Evolutionary conservation across 208 protist species (phyloP), one percentile per base, ranked within the genome.

Genomic region (Lotmaria passim): DNA sequence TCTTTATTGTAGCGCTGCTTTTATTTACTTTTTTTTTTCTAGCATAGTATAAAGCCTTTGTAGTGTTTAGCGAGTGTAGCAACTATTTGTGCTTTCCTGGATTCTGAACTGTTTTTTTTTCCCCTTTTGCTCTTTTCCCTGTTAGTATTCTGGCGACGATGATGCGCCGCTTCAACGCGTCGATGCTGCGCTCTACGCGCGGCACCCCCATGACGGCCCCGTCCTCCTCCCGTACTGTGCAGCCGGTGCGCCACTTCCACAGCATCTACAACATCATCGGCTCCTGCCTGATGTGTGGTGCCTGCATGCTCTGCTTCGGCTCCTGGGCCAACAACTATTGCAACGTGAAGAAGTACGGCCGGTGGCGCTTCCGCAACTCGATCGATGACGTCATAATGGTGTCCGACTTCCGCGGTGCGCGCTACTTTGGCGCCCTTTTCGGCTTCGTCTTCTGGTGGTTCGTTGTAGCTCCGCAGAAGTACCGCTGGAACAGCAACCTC

Each of bases 401-500:
- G 24, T 86, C 81, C 21, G 91, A 96, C 77, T 96, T 93, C 66
- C 77, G 79, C 33, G 66, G 74, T 15, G 87, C 87, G 19, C 83
- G 87, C 28, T 96, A 93, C 81, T 62, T 87, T 47, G 91, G 91
- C 10, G 86, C 77, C 19, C 69, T 89, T 24, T 30, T 93, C 34
- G 91, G 87, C 10, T 87, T 93, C 43, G 61, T 93, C 15, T 96
- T 96, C 59, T 93, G 85, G 71, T 96, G 87, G 87, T 93, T 96
- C 77, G 61, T 92, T 26, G 91, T 94, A 15, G 91, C 86, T 10
- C 86, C 90, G 14, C 83, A 87, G 75, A 95, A 95, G 76, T 95
- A 95, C 65, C 81, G 73, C 47, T 93, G 85, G 65, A 80, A 82
- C 50, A 92, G 86, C 74, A 86, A 82, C 61, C 71, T 95, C 34